A percentile compares a stretch with the other conserved stretches of the same genome.
Evolutionary conservation across 2,329 filamentous ascomycete species (phyloP).

Genomic region (Talaromyces sp.): DNA sequence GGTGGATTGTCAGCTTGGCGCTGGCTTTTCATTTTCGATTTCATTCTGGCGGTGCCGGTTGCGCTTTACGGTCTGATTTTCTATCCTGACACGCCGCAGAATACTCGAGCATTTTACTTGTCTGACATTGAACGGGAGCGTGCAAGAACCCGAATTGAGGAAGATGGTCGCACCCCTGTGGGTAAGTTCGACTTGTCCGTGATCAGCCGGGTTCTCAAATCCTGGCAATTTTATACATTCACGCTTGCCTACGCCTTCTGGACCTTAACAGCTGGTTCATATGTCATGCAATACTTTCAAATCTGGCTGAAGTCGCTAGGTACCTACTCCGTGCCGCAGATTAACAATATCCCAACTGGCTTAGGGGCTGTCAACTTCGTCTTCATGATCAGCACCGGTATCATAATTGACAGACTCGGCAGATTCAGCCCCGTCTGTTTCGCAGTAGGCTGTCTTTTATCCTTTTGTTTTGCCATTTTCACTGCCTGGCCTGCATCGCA

Average conservation of each 20-base stretch:
- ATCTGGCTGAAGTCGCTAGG: background rate
- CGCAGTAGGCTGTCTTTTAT: background rate
- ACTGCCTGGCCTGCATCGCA: background rate
- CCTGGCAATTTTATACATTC: conserved; percentile 9
- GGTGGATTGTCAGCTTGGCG: conserved; percentile 10
- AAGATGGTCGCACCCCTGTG: background rate
- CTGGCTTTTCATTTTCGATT: conserved; percentile 15
- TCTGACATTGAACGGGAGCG: background rate
- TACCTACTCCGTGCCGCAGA: conserved; percentile 3
- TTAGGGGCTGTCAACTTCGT: background rate
- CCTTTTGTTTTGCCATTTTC: background rate
- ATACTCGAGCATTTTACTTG: background rate
- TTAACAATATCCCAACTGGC: conserved; percentile 11
- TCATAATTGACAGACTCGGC: background rate
- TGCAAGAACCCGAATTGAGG: background rate
- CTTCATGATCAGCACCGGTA: conserved; percentile 4
- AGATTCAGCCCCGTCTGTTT: background rate
- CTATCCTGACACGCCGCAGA: background rate
- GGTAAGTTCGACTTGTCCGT: background rate
- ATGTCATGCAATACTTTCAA: background rate
- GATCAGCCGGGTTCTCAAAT: background rate
- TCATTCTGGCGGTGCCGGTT: conserved; percentile 6
- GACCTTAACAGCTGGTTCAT: background rate
- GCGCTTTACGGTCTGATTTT: conserved; percentile 10
- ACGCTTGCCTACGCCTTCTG: background rate